Base-by-base conservation (phyloP, 2,329 filamentous ascomycete genomes). In the Claviceps humidiphila region DNA sequence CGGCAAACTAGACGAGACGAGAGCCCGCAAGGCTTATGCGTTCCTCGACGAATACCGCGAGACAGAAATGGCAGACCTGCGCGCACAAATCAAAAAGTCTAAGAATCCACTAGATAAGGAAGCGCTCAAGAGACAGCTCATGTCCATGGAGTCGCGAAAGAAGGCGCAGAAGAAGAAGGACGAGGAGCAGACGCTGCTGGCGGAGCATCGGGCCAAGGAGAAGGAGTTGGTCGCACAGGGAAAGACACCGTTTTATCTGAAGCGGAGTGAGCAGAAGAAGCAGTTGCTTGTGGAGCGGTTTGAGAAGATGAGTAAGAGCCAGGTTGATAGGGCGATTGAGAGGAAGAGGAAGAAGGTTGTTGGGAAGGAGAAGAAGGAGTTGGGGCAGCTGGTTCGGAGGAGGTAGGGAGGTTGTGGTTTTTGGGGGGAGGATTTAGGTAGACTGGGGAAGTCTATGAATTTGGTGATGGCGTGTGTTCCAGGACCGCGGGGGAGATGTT, bases 181-280 rank as follows among this genome's bases (percentile, higher is more conserved):
- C 56, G 78, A 82, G 55, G 81, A 85, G 67, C 74, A 80, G 59
- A 77, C 81, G 53, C 71, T 97, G 43, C 61, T 91, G 51, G 74
- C 80, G 45, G 82, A 85, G 66, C 90, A 97, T 71, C 80, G 85
- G 63, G 79, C 79, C 70, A 77, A 82, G 66, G 93, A 98, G 74
- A 89, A 88, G 71, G 85, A 90, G 66, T 71, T 87, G 55, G 82
- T 97, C 50, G 82, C 82, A 61, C 80, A 94, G 71, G 93, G 93
- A 55, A 96, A 96, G 80, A 81, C 78, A 65, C 91, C 93, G 0
- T 98, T 89, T 71, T 97, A 88, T 69, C 73, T 97, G 61, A 98
- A 98, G 80, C 84, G 84, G 72, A 82, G 83, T 63, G 91, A 96
- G 71, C 80, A 93, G 74, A 95, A 93, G 82, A 89, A 91, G 74